These are phyloP conservation scores for Coniosporium tulheliwenetii DNA, from an alignment of 2,329 filamentous ascomycete species.

Conservation along the genomic window DNA sequence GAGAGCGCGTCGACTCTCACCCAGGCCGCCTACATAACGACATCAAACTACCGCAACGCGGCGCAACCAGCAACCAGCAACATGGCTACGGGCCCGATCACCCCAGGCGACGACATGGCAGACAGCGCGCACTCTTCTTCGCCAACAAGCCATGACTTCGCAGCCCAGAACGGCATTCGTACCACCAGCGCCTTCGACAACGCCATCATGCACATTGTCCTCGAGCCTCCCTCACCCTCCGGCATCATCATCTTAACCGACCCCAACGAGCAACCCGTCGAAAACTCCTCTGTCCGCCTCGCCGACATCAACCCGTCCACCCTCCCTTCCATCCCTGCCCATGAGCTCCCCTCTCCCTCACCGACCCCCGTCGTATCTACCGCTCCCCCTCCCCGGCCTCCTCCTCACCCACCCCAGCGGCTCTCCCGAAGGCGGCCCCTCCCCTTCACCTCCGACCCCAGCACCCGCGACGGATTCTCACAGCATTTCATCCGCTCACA, in stretches of 20 bases:
- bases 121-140: no score
- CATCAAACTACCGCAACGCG: no score
- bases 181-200: conserved; percentile 30
- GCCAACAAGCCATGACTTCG: no score
- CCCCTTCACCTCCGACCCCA: conserved; percentile 9
- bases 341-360: conserved; percentile 26
- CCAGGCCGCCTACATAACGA: no score
- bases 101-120: no score
- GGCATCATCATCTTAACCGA: no score
- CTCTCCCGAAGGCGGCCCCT: conserved; percentile 30
- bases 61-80: no score
- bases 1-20: no score
- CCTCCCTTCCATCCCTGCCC: conserved; percentile 12
- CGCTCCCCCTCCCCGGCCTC: conserved; percentile 25
- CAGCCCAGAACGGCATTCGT: conserved; percentile 10
- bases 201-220: conserved; percentile 21
- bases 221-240: conserved; percentile 8
- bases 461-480: conserved; percentile 22
- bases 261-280: no score
- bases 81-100: no score
- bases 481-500: conserved; percentile 23
- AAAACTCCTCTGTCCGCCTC: conserved; percentile 9
- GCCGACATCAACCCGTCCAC: conserved; percentile 11
- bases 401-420: conserved; percentile 29
- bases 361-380: conserved; percentile 25